These are phyloP conservation scores for Asterella californica DNA, from an alignment of 225 moss, liverwort and hornwort genomes.

Conservation along the genomic window DNA sequence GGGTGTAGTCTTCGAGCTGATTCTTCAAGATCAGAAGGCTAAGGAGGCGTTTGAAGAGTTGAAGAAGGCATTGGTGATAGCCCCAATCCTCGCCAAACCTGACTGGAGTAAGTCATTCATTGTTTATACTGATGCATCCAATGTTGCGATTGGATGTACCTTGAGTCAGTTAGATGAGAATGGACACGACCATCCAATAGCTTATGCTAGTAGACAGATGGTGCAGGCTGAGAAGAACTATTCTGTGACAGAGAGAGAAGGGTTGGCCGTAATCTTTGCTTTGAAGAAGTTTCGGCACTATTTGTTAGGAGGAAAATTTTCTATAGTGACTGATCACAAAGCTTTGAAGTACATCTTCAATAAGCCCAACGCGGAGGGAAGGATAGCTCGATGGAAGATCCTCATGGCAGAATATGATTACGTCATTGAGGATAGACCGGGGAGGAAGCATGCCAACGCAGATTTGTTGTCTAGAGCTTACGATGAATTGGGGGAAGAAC, in stretches of 20 bases:
- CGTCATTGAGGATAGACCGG: too few relatives aligned
- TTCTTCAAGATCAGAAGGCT: too few relatives aligned
- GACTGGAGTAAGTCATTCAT: too few relatives aligned
- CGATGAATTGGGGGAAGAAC: too few relatives aligned
- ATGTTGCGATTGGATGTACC: background rate
- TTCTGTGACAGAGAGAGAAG: background rate
- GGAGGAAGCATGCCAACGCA: too few relatives aligned
- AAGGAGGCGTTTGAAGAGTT: background rate
- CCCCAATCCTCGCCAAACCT: background rate
- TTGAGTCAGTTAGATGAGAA: slow-evolving; percentile 6
- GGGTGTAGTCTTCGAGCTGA: background rate
- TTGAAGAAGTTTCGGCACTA: slow-evolving; percentile 12
- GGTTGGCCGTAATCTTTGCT: background rate
- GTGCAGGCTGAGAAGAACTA: background rate
- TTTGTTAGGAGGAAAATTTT: background rate
- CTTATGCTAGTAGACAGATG: background rate
- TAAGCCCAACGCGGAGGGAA: background rate
- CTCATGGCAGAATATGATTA: background rate
- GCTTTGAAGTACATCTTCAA: background rate
- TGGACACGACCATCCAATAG: background rate
- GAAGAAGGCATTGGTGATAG: background rate
- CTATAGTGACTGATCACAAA: too few relatives aligned
- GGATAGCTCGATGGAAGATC: background rate
- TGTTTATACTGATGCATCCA: too few relatives aligned
- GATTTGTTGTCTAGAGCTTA: too few relatives aligned